Evolutionary conservation across 371 early-diverging fungal species (phyloP).

Genomic region (Batkoa obscura): DNA sequence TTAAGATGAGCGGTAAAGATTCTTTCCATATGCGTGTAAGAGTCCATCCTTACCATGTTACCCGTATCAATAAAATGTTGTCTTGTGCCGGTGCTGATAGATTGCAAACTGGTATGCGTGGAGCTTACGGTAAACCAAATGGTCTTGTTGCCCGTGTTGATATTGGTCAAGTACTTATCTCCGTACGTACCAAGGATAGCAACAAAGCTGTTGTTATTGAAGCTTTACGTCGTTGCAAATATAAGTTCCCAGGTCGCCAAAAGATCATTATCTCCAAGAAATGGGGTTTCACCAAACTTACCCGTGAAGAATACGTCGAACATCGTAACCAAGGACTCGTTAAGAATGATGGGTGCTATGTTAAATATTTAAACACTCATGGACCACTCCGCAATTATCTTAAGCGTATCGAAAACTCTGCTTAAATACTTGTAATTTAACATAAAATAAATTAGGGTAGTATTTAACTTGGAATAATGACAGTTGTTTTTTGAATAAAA

Average conservation of each 20-base stretch:
- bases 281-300: conserved; percentile 99
- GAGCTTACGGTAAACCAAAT: conserved; percentile 99
- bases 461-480: no score
- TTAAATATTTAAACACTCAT: conserved; percentile 86
- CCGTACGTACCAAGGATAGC: conserved; percentile 94
- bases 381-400: conserved; percentile 67
- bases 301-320: conserved; percentile 80
- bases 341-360: conserved; percentile 91
- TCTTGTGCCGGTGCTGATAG: conserved; percentile 99
- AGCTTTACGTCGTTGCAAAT: conserved; percentile 97
- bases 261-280: conserved; percentile 97
- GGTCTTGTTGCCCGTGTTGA: conserved; percentile 98
- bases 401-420: conserved; percentile 17
- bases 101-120: conserved; percentile 99
- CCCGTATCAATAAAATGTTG: conserved; percentile 99
- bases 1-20: conserved; percentile 97
- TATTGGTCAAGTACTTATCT: conserved; percentile 97
- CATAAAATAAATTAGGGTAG: no score
- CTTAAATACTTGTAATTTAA: neutral
- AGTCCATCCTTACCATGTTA: conserved; percentile 99
- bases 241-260: conserved; percentile 99
- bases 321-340: conserved; percentile 60
- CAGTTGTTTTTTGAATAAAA: no score
- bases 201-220: conserved; percentile 93
- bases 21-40: conserved; percentile 99